phyloP scores from a whole-genome alignment of 257 asterid genomes.

The Fraxinus quadrangulata region DNA sequence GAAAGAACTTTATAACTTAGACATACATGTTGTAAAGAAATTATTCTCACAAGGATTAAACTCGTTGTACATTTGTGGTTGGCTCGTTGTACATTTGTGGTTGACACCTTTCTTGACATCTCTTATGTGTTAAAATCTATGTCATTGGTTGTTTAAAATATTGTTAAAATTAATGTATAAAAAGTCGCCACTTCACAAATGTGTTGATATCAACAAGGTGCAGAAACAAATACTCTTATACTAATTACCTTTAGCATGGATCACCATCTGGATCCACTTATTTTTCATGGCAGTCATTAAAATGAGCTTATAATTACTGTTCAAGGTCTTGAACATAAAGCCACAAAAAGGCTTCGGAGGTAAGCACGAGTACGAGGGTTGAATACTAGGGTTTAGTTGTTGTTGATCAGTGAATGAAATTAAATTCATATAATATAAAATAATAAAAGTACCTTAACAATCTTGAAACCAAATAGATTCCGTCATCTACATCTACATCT shows the following conservation, averaged over 20 bases:
- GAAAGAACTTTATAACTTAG: too few relatives aligned
- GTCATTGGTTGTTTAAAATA: too few relatives aligned
- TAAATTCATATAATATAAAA: not conserved
- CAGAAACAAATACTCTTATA: too few relatives aligned
- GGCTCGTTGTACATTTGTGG: too few relatives aligned
- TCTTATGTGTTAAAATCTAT: too few relatives aligned
- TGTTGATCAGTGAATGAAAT: not conserved
- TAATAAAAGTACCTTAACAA: constrained; percentile 11
- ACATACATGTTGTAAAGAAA: not conserved
- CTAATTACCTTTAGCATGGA: too few relatives aligned
- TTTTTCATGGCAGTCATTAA: not conserved
- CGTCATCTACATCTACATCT: constrained; percentile 21
- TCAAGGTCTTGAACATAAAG: not conserved
- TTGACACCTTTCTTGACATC: too few relatives aligned
- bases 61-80: too few relatives aligned
- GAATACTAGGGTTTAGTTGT: constrained; percentile 26
- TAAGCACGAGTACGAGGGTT: constrained; percentile 12
- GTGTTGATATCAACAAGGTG: not conserved
- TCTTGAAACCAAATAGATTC: constrained; percentile 10
- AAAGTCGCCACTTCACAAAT: too few relatives aligned
- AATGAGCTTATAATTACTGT: constrained; percentile 13
- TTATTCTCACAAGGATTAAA: too few relatives aligned
- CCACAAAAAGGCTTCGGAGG: constrained; percentile 12
- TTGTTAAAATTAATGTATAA: too few relatives aligned
- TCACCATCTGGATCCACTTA: not conserved